Evolutionary conservation across 768 basidiomycete species (phyloP).

Genomic region (Lactifluus hygrophoroides): DNA sequence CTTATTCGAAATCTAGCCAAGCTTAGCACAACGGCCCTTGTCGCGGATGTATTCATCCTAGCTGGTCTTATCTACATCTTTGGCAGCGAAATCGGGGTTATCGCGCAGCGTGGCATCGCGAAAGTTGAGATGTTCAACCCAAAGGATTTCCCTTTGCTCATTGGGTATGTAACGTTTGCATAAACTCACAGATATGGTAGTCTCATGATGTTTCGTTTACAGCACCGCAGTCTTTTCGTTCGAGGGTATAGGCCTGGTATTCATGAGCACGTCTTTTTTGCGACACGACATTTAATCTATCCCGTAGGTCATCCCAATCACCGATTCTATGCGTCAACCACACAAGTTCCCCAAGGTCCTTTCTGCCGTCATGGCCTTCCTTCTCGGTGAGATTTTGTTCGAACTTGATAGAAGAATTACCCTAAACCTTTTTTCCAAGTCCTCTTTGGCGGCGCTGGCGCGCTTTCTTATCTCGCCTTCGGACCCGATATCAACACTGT

Average conservation of each 20-base stretch:
- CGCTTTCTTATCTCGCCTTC: slow-evolving; percentile 81
- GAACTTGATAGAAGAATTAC: not conserved
- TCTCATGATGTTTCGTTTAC: slow-evolving; percentile 7
- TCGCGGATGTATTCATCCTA: slow-evolving; percentile 94
- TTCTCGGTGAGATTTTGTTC: slow-evolving; percentile 43
- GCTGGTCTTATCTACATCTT: slow-evolving; percentile 83
- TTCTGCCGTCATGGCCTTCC: slow-evolving; percentile 85
- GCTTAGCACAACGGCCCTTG: slow-evolving; percentile 81
- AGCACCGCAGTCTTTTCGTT: slow-evolving; percentile 98
- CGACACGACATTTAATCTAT: not conserved
- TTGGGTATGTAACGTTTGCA: slow-evolving; percentile 49
- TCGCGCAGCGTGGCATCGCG: slow-evolving; percentile 62
- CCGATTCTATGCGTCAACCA: slow-evolving; percentile 94
- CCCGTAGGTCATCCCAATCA: slow-evolving; percentile 80
- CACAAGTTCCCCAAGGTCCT: slow-evolving; percentile 84
- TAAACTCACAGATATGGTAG: not conserved
- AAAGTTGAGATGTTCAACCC: slow-evolving; percentile 82
- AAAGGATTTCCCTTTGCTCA: slow-evolving; percentile 82
- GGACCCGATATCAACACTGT: slow-evolving; percentile 86
- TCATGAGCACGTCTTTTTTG: slow-evolving; percentile 23
- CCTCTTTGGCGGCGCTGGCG: slow-evolving; percentile 83
- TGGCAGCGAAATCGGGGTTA: slow-evolving; percentile 67
- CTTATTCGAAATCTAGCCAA: slow-evolving; percentile 93
- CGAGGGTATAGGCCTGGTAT: slow-evolving; percentile 88
- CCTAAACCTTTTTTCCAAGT: slow-evolving; percentile 32